These are phyloP conservation scores for Talaromyces atroroseus DNA, from an alignment of 2,329 filamentous ascomycete species.

Conservation along the genomic window DNA sequence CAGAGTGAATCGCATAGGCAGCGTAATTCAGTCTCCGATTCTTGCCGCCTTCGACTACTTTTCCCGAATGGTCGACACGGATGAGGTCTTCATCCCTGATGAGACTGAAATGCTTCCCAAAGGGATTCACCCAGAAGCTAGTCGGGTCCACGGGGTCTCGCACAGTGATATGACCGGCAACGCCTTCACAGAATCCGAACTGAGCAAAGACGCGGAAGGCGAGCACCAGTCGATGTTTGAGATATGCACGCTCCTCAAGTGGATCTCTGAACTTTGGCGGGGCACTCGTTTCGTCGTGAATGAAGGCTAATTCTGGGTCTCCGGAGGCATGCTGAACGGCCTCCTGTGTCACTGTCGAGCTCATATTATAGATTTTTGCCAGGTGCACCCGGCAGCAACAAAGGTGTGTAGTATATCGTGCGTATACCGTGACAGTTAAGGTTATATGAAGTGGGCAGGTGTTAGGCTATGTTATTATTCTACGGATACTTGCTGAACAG, in stretches of 20 bases:
- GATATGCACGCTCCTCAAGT: slow-evolving; percentile 46
- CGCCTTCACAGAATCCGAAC: slow-evolving; percentile 54
- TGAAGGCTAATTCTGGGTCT: neutral
- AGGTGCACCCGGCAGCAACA: too few species aligned
- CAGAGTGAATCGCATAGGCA: slow-evolving; percentile 49
- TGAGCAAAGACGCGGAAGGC: slow-evolving; percentile 57
- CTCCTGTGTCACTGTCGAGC: neutral
- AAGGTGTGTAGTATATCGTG: neutral
- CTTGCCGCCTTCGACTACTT: slow-evolving; percentile 57
- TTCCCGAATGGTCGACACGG: slow-evolving; percentile 56
- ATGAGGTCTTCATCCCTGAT: slow-evolving; percentile 64
- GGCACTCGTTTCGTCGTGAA: neutral
- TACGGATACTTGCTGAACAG: neutral
- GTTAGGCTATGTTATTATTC: neutral
- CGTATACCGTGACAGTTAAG: neutral
- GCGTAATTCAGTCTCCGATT: slow-evolving; percentile 13
- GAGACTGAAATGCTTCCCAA: slow-evolving; percentile 57
- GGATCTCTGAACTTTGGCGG: slow-evolving; percentile 39
- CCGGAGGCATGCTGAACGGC: neutral
- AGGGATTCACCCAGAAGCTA: slow-evolving; percentile 64
- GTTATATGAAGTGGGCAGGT: too few species aligned
- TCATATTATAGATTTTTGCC: neutral
- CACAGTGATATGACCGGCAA: slow-evolving; percentile 60
- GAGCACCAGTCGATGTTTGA: slow-evolving; percentile 51
- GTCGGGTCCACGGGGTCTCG: slow-evolving; percentile 55